phyloP scores from a whole-genome alignment of 2,329 filamentous ascomycete species.

The Sclerotinia nivalis region DNA sequence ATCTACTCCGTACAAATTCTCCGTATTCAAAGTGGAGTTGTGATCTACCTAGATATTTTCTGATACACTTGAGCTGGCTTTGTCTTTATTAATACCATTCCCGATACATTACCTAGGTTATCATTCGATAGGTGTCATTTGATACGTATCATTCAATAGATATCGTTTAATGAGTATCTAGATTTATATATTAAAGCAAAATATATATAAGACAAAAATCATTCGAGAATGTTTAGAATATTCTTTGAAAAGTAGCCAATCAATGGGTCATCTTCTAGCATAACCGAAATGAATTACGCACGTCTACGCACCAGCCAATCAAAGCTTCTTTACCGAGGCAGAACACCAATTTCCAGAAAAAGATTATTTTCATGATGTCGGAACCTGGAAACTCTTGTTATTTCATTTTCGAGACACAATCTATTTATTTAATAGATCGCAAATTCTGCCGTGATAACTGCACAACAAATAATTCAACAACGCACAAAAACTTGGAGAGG shows the following conservation, averaged over 20 bases:
- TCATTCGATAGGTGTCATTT: too few species aligned
- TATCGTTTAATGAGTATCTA: neutral
- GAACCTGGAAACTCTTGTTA: neutral
- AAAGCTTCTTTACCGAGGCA: neutral
- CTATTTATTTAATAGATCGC: neutral
- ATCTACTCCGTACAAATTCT: neutral
- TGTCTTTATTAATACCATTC: neutral
- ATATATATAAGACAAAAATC: neutral
- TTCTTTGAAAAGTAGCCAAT: constrained; percentile 4
- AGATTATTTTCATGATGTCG: neutral
- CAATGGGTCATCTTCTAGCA: neutral
- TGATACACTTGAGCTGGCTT: neutral
- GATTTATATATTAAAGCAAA: neutral
- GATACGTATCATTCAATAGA: neutral
- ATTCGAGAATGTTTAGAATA: constrained; percentile 16
- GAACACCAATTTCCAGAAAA: constrained; percentile 5
- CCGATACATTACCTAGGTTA: too few species aligned
- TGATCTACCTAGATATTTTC: too few species aligned
- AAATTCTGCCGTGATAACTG: neutral
- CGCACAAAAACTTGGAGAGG: neutral
- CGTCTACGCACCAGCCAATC: neutral
- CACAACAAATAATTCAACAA: neutral
- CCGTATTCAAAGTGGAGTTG: neutral
- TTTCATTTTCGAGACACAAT: constrained; percentile 3
- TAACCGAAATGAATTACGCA: neutral